Base-by-base conservation (phyloP, 2,329 filamentous ascomycete species). In the Ophiostoma sp. region DNA sequence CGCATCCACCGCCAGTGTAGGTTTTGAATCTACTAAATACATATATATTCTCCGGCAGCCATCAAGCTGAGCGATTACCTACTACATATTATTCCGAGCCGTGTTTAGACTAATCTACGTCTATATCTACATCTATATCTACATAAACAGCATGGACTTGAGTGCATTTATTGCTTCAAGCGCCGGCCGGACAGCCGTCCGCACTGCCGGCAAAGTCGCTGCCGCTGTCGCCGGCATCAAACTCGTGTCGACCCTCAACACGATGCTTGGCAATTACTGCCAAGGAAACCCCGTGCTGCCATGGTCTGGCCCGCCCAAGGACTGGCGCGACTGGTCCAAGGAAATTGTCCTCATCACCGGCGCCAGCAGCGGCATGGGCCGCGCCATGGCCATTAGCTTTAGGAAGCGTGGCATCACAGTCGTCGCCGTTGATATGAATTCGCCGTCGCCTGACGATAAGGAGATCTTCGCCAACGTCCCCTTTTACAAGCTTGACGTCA, bases 291-390 rank as follows among this genome's bases (percentile, higher is more conserved):
- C 71, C 2, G 31, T 73, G 13, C 33, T 70, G 15, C 3, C 33
- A 2, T 41, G 60, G 39, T n/a, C 15, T 13, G 27, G 57, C 5
- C 57, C 57, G n/a, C 23, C 33, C 11, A 15, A 31, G 5, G 33
- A 52, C 6, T 62, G 41, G 39, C 60, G 41, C 3, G 57, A 72
- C 65, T 71, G 72, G 71, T 44, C 67, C 48, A 69, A 71, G 67
- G 74, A 75, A 79, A 83, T 93, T 68, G 88, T 91, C 2, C 81
- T 93, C 62, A 83, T 94, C 27, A 94, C 91, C 0, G 91, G 92
- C 8, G 91, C 91, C 8, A 87, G 89, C 60, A 86, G 87, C 70
- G 91, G 91, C 0, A 93, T 94, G 75, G 91, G 91, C 17, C 86
- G 84, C 27, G 80, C 84, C 52, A 83, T 92, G 3, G 90, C 90